A percentile compares a stretch with the other conserved stretches of the same genome.
phyloP scores from a whole-genome alignment of 805 yeast species.

The Saccharomycopsis capsularis region DNA sequence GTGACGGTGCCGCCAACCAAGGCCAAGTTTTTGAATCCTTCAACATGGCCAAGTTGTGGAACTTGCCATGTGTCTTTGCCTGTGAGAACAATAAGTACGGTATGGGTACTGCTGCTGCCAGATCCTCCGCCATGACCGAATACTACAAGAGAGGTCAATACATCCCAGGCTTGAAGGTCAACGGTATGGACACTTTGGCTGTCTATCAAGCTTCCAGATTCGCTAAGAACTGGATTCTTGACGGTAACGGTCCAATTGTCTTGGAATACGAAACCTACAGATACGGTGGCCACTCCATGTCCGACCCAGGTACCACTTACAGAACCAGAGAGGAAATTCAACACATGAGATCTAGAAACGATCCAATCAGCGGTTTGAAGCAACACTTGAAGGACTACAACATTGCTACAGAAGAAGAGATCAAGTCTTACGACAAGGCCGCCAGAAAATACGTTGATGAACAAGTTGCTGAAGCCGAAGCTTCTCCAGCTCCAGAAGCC shows the following conservation, averaged over 20 bases:
- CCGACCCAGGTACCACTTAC: conserved; percentile 99
- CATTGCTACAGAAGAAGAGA: conserved; percentile 90
- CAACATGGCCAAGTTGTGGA: conserved; percentile 99
- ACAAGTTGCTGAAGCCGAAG: conserved; percentile 90
- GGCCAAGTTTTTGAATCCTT: conserved; percentile 97
- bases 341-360: conserved; percentile 98
- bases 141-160: conserved; percentile 99
- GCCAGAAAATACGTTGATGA: conserved; percentile 94
- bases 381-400: conserved; percentile 72
- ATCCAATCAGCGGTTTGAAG: conserved; percentile 95
- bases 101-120: conserved; percentile 98
- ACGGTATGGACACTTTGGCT: conserved; percentile 97
- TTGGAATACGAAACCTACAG: conserved; percentile 97
- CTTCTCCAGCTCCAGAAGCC: conserved; percentile 92
- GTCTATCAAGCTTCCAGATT: conserved; percentile 92
- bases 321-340: conserved; percentile 99
- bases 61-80: conserved; percentile 87
- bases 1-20: conserved; percentile 99
- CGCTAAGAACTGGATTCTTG: conserved; percentile 91
- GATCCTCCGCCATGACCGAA: conserved; percentile 95
- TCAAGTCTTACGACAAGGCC: conserved; percentile 89
- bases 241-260: conserved; percentile 94
- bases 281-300: conserved; percentile 99
- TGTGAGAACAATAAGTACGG: conserved; percentile 99
- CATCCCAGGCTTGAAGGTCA: conserved; percentile 96